phyloP scores from a whole-genome alignment of 1,284 basidiomycete species.

The Trametes sp. region DNA sequence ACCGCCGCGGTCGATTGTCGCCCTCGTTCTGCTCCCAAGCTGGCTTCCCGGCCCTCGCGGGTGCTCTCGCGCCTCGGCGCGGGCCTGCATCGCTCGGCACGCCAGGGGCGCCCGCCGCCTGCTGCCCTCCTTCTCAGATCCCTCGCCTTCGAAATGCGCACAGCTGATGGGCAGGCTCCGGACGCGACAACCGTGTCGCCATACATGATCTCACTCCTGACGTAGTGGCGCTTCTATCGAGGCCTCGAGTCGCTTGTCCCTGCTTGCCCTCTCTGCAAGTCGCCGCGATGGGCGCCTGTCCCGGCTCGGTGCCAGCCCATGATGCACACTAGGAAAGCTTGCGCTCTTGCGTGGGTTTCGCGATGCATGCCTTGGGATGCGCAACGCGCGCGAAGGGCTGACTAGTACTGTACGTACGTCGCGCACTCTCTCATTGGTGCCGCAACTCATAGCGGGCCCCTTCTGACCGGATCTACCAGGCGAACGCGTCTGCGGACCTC shows the following conservation, averaged over 20 bases:
- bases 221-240: too few species aligned
- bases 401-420: too few species aligned
- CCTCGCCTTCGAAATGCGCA: not conserved
- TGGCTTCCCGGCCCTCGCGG: not conserved
- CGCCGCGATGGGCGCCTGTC: not conserved
- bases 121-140: too few species aligned
- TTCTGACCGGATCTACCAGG: too few species aligned
- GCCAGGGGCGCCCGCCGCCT: not conserved
- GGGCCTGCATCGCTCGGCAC: conserved; percentile 1
- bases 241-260: too few species aligned
- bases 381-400: not conserved
- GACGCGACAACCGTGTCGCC: too few species aligned
- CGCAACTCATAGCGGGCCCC: too few species aligned
- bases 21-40: not conserved
- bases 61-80: not conserved
- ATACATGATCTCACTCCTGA: conserved; percentile 2
- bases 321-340: not conserved
- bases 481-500: too few species aligned
- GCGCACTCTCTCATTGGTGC: too few species aligned
- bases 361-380: not conserved
- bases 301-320: not conserved
- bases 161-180: too few species aligned
- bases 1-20: not conserved
- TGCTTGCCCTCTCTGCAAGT: not conserved
- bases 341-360: not conserved